Evolutionary conservation across 1,284 basidiomycete genomes (phyloP).

Genomic region (Binderoboletus segoi): DNA sequence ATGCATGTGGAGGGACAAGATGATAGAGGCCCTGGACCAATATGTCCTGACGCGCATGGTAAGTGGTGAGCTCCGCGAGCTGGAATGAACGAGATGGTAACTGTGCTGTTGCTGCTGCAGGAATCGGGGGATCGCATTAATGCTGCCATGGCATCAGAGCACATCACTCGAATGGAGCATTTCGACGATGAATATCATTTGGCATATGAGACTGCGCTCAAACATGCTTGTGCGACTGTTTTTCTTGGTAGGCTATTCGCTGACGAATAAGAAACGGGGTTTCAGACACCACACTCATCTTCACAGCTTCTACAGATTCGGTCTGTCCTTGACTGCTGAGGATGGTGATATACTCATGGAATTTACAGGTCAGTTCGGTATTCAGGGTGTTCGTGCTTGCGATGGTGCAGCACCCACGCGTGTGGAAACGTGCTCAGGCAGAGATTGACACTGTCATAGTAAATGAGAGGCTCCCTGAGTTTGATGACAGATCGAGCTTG

Average conservation of each 20-base stretch:
- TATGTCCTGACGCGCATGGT: conserved; percentile 13
- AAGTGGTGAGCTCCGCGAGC: not conserved
- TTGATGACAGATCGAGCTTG: conserved; percentile 38
- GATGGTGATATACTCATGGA: not conserved
- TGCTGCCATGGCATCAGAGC: conserved; percentile 12
- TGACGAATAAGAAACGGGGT: too few species aligned
- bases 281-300: too few species aligned
- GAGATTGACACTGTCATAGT: conserved; percentile 44
- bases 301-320: conserved; percentile 13
- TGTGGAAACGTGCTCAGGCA: conserved; percentile 35
- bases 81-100: not conserved
- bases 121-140: not conserved
- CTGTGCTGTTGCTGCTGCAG: not conserved
- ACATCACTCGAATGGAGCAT: conserved; percentile 11
- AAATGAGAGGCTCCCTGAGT: conserved; percentile 39
- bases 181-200: not conserved
- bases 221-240: conserved; percentile 7
- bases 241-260: conserved; percentile 8
- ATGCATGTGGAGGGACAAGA: not conserved
- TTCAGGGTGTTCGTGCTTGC: conserved; percentile 33
- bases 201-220: conserved; percentile 11
- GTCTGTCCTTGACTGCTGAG: conserved; percentile 1
- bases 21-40: conserved; percentile 12
- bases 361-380: conserved; percentile 10
- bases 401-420: conserved; percentile 36